A percentile compares a stretch with the other conserved stretches of the same genome.
Evolutionary conservation across 306 rosid genomes (phyloP).

Genomic region (Quercus robur): DNA sequence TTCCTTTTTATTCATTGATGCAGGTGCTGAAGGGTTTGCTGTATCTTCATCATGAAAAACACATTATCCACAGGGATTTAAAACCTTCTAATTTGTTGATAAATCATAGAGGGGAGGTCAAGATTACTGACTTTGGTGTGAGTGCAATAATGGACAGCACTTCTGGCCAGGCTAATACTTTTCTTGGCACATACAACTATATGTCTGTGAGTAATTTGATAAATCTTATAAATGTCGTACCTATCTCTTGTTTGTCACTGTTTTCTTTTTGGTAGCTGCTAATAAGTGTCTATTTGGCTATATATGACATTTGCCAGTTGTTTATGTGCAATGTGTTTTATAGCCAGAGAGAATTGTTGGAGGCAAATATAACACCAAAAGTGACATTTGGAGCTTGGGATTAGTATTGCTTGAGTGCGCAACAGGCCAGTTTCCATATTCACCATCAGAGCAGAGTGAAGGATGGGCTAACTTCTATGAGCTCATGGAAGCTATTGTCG

Average conservation of each 20-base stretch:
- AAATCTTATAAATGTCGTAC: not conserved
- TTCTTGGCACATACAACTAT: slow-evolving; percentile 88
- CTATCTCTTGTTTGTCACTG: not conserved
- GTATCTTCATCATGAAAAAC: slow-evolving; percentile 91
- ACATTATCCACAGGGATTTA: slow-evolving; percentile 92
- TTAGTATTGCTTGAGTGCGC: slow-evolving; percentile 92
- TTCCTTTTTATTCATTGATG: slow-evolving; percentile 21
- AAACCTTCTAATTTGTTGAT: slow-evolving; percentile 90
- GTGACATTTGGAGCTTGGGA: slow-evolving; percentile 99
- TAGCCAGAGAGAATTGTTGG: slow-evolving; percentile 97
- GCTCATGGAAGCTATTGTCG: slow-evolving; percentile 84
- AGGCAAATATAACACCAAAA: slow-evolving; percentile 65
- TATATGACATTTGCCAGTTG: not conserved
- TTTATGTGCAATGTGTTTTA: slow-evolving; percentile 30
- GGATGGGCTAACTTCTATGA: slow-evolving; percentile 80
- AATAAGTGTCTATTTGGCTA: not conserved
- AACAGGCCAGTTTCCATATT: slow-evolving; percentile 77
- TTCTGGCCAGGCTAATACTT: slow-evolving; percentile 90
- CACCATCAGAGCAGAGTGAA: slow-evolving; percentile 70
- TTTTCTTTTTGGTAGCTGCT: not conserved
- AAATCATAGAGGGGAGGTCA: slow-evolving; percentile 92
- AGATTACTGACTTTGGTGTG: slow-evolving; percentile 98
- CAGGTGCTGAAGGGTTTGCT: slow-evolving; percentile 85
- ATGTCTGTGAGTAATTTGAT: slow-evolving; percentile 85
- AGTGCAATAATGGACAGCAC: slow-evolving; percentile 94